Evolutionary conservation across 176 grass and related monocot genomes (phyloP), one percentile per base, ranked within the genome.

Genomic region (Phyllostachys edulis): DNA sequence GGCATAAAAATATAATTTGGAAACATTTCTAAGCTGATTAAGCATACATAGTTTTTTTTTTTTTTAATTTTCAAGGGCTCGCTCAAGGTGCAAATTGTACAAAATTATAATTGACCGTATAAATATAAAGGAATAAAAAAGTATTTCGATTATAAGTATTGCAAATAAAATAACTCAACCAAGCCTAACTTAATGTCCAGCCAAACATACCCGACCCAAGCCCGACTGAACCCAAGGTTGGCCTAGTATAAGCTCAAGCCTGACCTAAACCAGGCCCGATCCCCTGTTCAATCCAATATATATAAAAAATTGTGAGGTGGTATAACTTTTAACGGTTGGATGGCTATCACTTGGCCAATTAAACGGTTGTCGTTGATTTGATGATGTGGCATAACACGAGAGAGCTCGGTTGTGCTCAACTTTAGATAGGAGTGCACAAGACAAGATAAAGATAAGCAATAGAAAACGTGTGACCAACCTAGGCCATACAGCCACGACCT

Each of bases 401-500:
- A 36, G 18, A 63, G 26, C 9, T 73, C 15, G 9, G 12, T 62
- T 67, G 69, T 39, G 27, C 39, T 23, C 11, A 12, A 24, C 39
- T 69, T 75, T 81, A 40, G 21, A 50, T 21, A 76, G 44, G 44
- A 45, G 9, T 45, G 10, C 2, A 45, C 44, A 44, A 44, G 41
- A 44, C 41, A 45, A 1, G 38, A 39, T 5, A 46, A 67, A 51
- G 27, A 18, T n/a, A 55, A 23, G 15, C 37, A 21, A 34, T 46
- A 59, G 21, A 57, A 76, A 88, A 71, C 10, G 12, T 80, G n/a
- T 37, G 47, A 73, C 75, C 69, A 82, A 98, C 96, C 93, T 85
- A 80, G 44, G 38, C 93, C 93, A 74, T 89, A 98, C 40, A 85
- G 65, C 89, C 93, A 98, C 69, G 89, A 78, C 65, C 96, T 85